Evolutionary conservation across 228 moss, liverwort and hornwort genomes (phyloP), one percentile per base, ranked within the genome.

Genomic region (Sphagnum magellanicum): DNA sequence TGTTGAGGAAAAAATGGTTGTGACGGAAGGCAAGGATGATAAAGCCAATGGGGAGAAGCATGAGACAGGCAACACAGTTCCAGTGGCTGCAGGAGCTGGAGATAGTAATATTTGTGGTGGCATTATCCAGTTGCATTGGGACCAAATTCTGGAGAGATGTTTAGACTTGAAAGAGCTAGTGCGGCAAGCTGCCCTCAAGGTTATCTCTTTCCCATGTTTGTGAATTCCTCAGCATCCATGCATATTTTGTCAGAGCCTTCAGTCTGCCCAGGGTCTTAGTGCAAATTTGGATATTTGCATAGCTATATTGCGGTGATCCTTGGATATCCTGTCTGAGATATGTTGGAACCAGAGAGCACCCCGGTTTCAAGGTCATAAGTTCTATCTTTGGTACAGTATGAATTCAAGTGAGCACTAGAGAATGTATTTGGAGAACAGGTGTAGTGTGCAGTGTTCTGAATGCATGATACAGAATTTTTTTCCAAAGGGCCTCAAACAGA

Each of bases 31-130:
- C 65, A 73, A 73, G 52, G 68, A 78, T 63, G 94, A 86, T 53
- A 85, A 73, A 60, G 4, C 67, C 51, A 74, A 76, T 80, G 79
- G 64, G 69, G 87, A 89, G 12, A 84, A 76, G 51, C 52, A 59
- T 32, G 78, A 78, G 17, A 47, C 53, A 55, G 82, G 79, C 12
- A 77, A 74, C 77, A 87, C 79, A 63, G 97, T 98, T 1, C 97
- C 97, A 58, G 93, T 98, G 47, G 97, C 97, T 75, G 97, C 93
- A 73, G 93, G 97, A 78, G 97, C 97, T 65, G 97, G 97, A 72
- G 97, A 98, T 78, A 98, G 91, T 73, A 98, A 93, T 75, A 91
- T 98, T 46, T 91, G 91, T 76, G 97, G 97, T 64, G 97, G 97
- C 67, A 92, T 98, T 64, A 93, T 98, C 67, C 97, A 98, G 77